phyloP scores from a whole-genome alignment of 495 filamentous ascomycete species.

The Lophiotrema nucula region DNA sequence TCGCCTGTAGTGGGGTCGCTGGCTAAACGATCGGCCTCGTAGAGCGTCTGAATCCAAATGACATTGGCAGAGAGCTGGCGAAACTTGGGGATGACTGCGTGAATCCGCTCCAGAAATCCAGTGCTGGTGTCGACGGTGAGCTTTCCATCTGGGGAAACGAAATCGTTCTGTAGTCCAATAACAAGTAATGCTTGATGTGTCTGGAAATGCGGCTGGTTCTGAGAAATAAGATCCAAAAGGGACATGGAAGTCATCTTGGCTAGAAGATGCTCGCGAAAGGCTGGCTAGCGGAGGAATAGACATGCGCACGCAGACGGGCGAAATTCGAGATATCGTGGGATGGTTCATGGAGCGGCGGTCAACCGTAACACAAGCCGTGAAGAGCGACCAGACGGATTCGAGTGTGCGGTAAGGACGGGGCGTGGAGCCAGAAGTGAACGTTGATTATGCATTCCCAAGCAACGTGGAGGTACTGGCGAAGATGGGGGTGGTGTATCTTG shows the following conservation, averaged over 20 bases:
- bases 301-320: constrained; percentile 17
- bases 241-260: constrained; percentile 33
- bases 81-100: constrained; percentile 67
- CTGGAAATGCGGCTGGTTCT: constrained; percentile 51
- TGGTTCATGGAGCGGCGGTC: constrained; percentile 7
- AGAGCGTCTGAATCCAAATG: constrained; percentile 83
- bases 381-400: not conserved
- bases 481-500: not conserved
- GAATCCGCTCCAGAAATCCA: constrained; percentile 66
- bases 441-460: constrained; percentile 13
- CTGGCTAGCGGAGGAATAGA: constrained; percentile 1
- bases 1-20: constrained; percentile 48
- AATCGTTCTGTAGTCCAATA: constrained; percentile 91
- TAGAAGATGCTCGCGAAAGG: not conserved
- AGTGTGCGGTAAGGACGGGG: constrained; percentile 1
- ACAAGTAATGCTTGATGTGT: constrained; percentile 83
- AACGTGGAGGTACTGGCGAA: constrained; percentile 22
- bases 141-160: constrained; percentile 67
- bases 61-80: constrained; percentile 70
- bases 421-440: constrained; percentile 12
- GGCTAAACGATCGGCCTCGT: constrained; percentile 57
- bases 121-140: constrained; percentile 63
- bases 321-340: constrained; percentile 1
- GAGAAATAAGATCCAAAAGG: constrained; percentile 40
- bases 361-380: not conserved